Evolutionary conservation across 2,329 filamentous ascomycete species (phyloP), one percentile per base, ranked within the genome.

Genomic region (Diaporthe vexans): DNA sequence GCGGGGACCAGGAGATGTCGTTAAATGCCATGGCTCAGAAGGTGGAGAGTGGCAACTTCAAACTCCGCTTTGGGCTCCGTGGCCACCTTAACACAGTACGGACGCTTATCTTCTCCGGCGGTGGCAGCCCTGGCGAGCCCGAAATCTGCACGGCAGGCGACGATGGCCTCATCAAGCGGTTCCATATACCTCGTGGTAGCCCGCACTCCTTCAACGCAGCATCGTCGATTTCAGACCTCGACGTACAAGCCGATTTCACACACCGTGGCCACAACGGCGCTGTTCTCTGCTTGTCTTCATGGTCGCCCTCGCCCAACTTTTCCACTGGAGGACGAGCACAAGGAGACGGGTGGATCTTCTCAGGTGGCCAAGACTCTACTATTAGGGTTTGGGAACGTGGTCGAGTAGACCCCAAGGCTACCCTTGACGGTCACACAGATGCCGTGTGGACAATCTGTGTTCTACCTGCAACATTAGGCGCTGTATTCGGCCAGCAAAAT

Each of bases 321-420:
- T 94, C 94, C 10, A 97, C 95, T 24, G 94, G 95, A 48, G 95
- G 95, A 9, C 91, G 95, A 76, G 94, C 94, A 10, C 91, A 94
- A 79, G 96, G 96, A 43, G 97, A 98, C 79, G 97, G 97, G 37
- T 99, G 97, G 97, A 95, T 99, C 77, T 99, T 99, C 83, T 98
- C 96, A 7, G 97, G 97, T 75, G 97, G 97, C 5, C 95, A 98
- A 82, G 97, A 99, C 83, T 92, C 94, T 24, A 97, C 95, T 9
- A 92, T 99, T 51, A 91, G 95, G 40, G 95, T 99, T 0, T 99
- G 97, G 97, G 96, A 99, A 83, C 91, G 95, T 68, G 96, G 96
- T 37, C 89, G 96, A 61, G 95, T 99, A 43, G 97, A 98, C 81
- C 95, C 97, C 10, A 98, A 98, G 83, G 95, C 95, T 2, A 98